Base-by-base conservation (phyloP, 495 filamentous ascomycete genomes). In the Pseudomonodictys pantanalensis region DNA sequence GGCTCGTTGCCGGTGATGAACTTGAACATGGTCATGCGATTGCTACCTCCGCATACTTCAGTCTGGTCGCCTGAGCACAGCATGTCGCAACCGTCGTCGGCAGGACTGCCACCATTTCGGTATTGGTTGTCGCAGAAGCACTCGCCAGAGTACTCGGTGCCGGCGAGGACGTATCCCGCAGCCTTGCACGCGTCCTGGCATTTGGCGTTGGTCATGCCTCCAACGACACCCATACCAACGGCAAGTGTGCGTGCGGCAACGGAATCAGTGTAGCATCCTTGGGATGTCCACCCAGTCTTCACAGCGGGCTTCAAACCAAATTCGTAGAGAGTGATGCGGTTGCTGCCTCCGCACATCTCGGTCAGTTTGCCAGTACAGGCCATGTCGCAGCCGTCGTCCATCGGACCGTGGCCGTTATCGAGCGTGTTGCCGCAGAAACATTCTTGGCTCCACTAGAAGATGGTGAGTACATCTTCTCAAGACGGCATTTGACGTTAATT, bases 41-140 rank as follows among this genome's bases (percentile, higher is more conserved):
- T 35, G 12, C 23, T 12, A 7, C 58, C 58, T 32, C 60, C 60
- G 60, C 60, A 63, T 18, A 52, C 24, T 30, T 63, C 42, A 20
- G 32, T 46, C 15, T 12, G 17, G 38, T 63, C 35, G 17, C 60
- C 60, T 42, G 17, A 17, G 43, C 58, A 54, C 32, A 38, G 17
- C 32, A 54, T 41, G 22, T 22, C 75, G 23, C 32, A 44, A 28
- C 56, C 47, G 11, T 41, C 45, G 8, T 10, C 23, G n/a, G 56
- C 56, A 43, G 35, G 45, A 12, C n/a, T 15, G 28, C 56, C 56
- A 11, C 23, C 20, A n/a, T 33, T n/a, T 9, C 33, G 43, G 46
- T 42, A 41, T 18, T 32, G 3, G 24, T 50, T 65, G 0, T 69
- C 71, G 48, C 75, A 77, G 64, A 66, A 49, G 46, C 56, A 59